Base-by-base conservation (phyloP, 768 basidiomycete genomes). In the Macrolepiota fuliginosa region DNA sequence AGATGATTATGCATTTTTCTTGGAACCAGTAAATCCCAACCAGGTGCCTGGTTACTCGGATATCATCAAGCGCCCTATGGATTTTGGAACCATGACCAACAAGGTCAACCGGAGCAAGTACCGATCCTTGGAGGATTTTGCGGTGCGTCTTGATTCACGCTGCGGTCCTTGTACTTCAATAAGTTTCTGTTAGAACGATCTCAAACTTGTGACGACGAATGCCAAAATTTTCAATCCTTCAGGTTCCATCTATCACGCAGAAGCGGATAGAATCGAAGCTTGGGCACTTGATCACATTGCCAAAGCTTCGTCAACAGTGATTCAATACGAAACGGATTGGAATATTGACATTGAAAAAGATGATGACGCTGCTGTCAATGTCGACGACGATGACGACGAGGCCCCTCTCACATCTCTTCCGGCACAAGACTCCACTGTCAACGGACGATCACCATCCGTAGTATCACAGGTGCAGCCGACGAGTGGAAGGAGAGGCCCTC, bases 1-100 rank as follows among this genome's bases (percentile, higher is more conserved):
- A 72, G 91, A 92, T 69, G 89, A 91, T 73, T 93, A 93, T 78
- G 90, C 88, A 1, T 92, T 92, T 73, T 93, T 93, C 71, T 72
- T 92, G 58, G 68, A 73, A 39, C 90, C 90, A 1, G 91, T 93
- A 5, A 80, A 91, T 70, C 71, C 73, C 0, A 70, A 75, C 1
- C 79, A 83, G 64, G 86, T 91, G 0, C 81, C 86, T 11, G 85
- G 85, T 1, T 89, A 89, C 65, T 60, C 76, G 12, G 85, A 89
- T 77, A 76, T 87, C 52, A 85, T 98, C 54, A 88, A 90, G 67
- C 79, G 81, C 19, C 94, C 96, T 6, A 98, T 98, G 95, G 95
- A 98, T 68, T 79, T 98, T 59, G 91, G 91, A 0, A 95, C 94
- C 0, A 90, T 98, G 78, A 75, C 87, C 19, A 77, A 78, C 58